phyloP scores from a whole-genome alignment of 2,329 filamentous ascomycete species.

The Colletotrichum incanum region DNA sequence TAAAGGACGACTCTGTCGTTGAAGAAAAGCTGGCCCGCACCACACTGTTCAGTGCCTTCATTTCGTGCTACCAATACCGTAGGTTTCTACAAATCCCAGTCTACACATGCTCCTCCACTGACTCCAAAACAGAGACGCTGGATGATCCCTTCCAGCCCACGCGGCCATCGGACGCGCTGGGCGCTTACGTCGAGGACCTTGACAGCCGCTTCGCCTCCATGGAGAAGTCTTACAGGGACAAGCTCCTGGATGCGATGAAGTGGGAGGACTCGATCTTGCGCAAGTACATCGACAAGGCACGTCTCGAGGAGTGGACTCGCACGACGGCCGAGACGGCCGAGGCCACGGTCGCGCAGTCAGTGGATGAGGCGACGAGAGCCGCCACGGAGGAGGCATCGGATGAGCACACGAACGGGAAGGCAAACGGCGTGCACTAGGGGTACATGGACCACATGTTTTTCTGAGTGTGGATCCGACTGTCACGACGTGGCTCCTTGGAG shows the following conservation, averaged over 20 bases:
- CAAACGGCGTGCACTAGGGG: conserved; percentile 38
- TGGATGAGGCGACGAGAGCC: conserved; percentile 49
- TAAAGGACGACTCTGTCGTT: conserved; percentile 80
- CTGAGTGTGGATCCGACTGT: neutral
- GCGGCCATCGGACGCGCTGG: conserved; percentile 68
- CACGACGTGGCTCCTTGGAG: neutral
- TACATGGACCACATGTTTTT: neutral
- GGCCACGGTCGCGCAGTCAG: conserved; percentile 51
- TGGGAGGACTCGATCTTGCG: conserved; percentile 79
- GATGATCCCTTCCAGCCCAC: conserved; percentile 62
- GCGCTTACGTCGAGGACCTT: conserved; percentile 74
- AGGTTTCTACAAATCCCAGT: conserved; percentile 41
- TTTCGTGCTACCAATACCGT: conserved; percentile 76
- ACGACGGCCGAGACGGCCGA: conserved; percentile 57
- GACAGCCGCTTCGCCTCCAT: conserved; percentile 73
- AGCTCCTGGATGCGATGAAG: conserved; percentile 80
- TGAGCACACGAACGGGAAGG: conserved; percentile 39
- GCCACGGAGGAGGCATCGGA: conserved; percentile 26
- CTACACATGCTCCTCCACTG: conserved; percentile 45
- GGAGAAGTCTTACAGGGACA: conserved; percentile 75
- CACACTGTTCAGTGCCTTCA: conserved; percentile 77
- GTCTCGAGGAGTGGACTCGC: conserved; percentile 78
- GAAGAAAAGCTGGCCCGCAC: conserved; percentile 75
- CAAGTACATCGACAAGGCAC: conserved; percentile 76
- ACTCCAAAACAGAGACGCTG: conserved; percentile 57